Base-by-base conservation (phyloP, 2,329 filamentous ascomycete species). In the Pyricularia grisea region DNA sequence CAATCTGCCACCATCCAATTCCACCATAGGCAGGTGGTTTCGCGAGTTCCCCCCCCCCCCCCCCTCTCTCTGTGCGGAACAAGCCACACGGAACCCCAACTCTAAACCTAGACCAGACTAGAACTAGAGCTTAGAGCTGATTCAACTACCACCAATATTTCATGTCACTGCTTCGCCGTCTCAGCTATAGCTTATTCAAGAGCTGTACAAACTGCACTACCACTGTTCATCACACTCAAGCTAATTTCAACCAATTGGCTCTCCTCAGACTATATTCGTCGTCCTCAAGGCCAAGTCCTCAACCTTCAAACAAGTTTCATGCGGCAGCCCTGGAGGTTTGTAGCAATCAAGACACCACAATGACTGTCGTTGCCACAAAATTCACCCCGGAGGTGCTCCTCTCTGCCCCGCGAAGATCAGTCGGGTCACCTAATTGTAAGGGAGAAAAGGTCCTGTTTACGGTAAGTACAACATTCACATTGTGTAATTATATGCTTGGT, bases 321-420 rank as follows among this genome's bases (percentile, higher is more conserved):
- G 55, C 20, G 20, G 10, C 58, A 25, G 58, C 9, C 7, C 58
- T 12, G 10, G 58, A 27, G 5, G 12, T 61, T 61, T n/a, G 23
- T n/a, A 65, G 27, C 63, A 14, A 20, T 36, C 20, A 36, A 66
- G 28, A 23, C 77, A 78, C 71, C 71, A 93, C 31, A 33, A 33
- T 93, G 91, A 92, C 90, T 9, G 84, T 92, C 76, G 84, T 85
- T 72, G 89, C 89, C 11, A 82, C 84, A 73, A 90, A 89, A 73
- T 92, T 94, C 79, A 93, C 90, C 11, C 90, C 91, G 4, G 87
- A 92, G 82, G 90, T 92, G 73, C 83, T 95, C 70, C 85, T 95
- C 74, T 89, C 89, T 72, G 90, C 91, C 20, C 91, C 92, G 36
- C 88, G 92, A 69, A 87, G 92, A 66, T 91, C 90, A 12, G 77